Evolutionary conservation across 2,329 filamentous ascomycete genomes (phyloP), one percentile per base, ranked within the genome.

Genomic region (Lachnellula occidentalis): DNA sequence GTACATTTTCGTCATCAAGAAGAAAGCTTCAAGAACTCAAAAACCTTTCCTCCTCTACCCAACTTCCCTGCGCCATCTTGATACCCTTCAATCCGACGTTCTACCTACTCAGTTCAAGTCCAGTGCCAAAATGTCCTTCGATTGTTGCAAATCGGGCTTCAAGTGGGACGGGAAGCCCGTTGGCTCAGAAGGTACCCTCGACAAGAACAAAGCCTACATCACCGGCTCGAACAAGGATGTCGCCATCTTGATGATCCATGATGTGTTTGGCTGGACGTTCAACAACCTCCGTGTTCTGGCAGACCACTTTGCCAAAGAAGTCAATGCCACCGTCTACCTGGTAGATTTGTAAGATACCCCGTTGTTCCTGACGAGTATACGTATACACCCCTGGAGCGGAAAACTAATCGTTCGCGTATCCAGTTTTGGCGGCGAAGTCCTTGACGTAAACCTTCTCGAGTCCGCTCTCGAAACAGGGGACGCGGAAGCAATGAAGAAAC

Each of bases 271-370:
- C 17, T 77, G 74, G 73, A 73, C 59, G 2, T 74, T 74, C 39
- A 61, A 64, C 24, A 78, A 78, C 55, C 58, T 67, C 36, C 69
- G 74, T 0, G 62, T 78, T 1, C 64, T 78, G 2, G 74, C 74
- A 1, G 76, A 78, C 53, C 68, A 74, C 61, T 76, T 71, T 53
- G 74, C 75, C 3, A 61, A 64, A 21, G 73, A 77, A 55, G 67
- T 65, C n/a, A 62, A 71, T 34, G 74, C 69, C 0, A 76, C 74
- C 1, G 74, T 75, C 21, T 78, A 75, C 57, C 55, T 77, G 15
- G 43, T 45, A 27, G 43, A 45, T 22, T 45, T 34, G 43, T 45
- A 45, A 24, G 43, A 45, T 31, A 12, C 11, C 43, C 14, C 19
- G 12, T 31, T 9, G 8, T 31, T 31, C 27, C 11, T 31, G 8